Base-by-base conservation (phyloP, 2,329 filamentous ascomycete species). In the Fusarium dimerum region DNA sequence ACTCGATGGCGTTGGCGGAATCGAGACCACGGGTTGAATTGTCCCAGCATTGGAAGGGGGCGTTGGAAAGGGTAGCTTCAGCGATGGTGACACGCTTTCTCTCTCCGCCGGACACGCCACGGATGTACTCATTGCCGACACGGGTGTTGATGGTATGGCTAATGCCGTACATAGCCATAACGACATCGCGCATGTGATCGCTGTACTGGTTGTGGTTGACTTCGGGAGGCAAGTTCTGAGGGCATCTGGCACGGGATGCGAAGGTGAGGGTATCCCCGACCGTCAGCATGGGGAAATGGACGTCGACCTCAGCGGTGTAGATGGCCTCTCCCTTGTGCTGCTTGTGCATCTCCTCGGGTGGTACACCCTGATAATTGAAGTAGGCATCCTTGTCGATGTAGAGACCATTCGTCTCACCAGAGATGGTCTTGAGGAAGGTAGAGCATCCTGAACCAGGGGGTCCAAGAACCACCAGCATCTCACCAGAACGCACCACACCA, bases 41-140 rank as follows among this genome's bases (percentile, higher is more conserved):
- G 10, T 69, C 67, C 66, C 67, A 69, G 45, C 67, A 68, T 43
- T 64, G 62, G 18, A 66, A 69, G 2, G 78, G 79, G 0, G 79
- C 77, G 20, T 74, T 74, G 5, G 79, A 79, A n/a, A 83, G 71
- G 0, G 77, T 73, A 0, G 87, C 89, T 68, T 92, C 88, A 1
- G 87, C 87, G 59, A 92, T 90, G 18, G 84, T 86, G 5, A 90
- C 88, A 62, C 88, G 86, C 69, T 92, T 92, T 20, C 88, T 76
- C 70, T 92, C 89, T 43, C 89, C 89, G 55, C 89, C 89, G 40
- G 84, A 88, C 0, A 92, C 86, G 66, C 89, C 89, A 38, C 87
- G 82, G 7, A 87, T 79, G 62, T 73, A 78, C 57, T 87, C 84
- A 63, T 91, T 84, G 29, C 89, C 89, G 6, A 92, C 87, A 2